Evolutionary conservation across 805 yeast species (phyloP), one percentile per base, ranked within the genome.

Genomic region (Wickerhamomyces xylosicus): DNA sequence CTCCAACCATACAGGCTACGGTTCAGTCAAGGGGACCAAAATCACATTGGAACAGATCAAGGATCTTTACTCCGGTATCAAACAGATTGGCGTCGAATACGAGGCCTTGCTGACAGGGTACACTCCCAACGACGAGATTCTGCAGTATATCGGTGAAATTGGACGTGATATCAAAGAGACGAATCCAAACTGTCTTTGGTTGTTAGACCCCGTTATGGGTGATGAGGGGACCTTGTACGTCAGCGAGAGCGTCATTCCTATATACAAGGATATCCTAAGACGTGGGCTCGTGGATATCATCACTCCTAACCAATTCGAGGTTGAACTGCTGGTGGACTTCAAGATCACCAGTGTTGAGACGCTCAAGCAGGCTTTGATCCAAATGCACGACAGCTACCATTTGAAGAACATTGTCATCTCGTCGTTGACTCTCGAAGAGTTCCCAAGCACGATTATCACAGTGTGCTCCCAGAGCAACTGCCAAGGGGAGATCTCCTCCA

Each of bases 281-380:
- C 47, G 50, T 32, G 74, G 68, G 6, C 50, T 45, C 2, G 82
- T 87, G 8, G 85, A 83, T 47, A 62, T 85, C 8, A 74, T 85
- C 14, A 89, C 97, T 0, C 97, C 97, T 3, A 89, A 89, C 57
- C 94, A 85, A 56, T 90, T 82, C 57, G 97, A 89, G 56, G 69
- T 82, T 15, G 96, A 87, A 58, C 56, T 85, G 21, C 58, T 90
- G 33, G 67, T 77, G 11, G 84, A 71, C 8, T 52, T 61, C 38
- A 65, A 64, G 38, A 70, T 85, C 17, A 52, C 50, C 2, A 56
- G 64, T 19, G 41, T 51, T 19, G 60, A 53, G 1, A 52, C 61
- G 9, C 63, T 84, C 34, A 53, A 55, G 27, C 31, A 41, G 18
- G 85, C 87, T 0, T 47, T 85, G 4, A 38, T 47, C 0, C 43